Base-by-base conservation (phyloP, 2,329 filamentous ascomycete species). In the Madurella mycetomatis region DNA sequence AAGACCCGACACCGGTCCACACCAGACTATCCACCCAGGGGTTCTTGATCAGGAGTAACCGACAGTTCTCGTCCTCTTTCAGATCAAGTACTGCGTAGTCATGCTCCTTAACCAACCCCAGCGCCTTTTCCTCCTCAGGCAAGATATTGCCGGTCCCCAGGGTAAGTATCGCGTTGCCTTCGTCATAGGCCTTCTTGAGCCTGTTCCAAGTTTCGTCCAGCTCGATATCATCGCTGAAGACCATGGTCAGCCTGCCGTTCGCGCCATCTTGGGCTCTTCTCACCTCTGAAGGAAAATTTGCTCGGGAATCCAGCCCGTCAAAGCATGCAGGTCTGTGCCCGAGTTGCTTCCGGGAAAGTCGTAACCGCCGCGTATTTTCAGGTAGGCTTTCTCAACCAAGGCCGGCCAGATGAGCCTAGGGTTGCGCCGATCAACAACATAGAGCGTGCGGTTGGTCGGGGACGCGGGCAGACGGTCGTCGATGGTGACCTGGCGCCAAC, bases 331-430 rank as follows among this genome's bases (percentile, higher is more conserved):
- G 70, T 99, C 94, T 2, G 92, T 97, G 11, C 90, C 92, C 1
- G 92, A 97, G 69, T 97, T 97, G 66, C 94, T 97, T 8, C 94
- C 94, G 0, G 94, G 92, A 61, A 99, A 99, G 66, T 99, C 92
- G 68, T 99, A 99, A 34, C 94, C 94, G 30, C 94, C 94, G 53
- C 92, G 83, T 11, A 97, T 84, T 73, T 97, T 99, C 1, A 99
- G 76, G 63, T 99, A 99, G 0, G 94, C 94, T 67, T 99, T 99
- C 68, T 99, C 94, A 15, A 97, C 75, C 4, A 99, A 77, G 2
- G 92, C 91, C 5, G 94, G 94, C 91, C 92, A 97, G 13, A 97
- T 73, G 13, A 95, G 76, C n/a, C 74, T 77, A 4, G 88, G 87
- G 60, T 96, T 91, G 41, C 85, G 85, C 37, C 90, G 82, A 64